These are phyloP conservation scores for Schoenoplectus tabernaemontani DNA, from an alignment of 202 grass and related monocot species.

Conservation along the genomic window DNA sequence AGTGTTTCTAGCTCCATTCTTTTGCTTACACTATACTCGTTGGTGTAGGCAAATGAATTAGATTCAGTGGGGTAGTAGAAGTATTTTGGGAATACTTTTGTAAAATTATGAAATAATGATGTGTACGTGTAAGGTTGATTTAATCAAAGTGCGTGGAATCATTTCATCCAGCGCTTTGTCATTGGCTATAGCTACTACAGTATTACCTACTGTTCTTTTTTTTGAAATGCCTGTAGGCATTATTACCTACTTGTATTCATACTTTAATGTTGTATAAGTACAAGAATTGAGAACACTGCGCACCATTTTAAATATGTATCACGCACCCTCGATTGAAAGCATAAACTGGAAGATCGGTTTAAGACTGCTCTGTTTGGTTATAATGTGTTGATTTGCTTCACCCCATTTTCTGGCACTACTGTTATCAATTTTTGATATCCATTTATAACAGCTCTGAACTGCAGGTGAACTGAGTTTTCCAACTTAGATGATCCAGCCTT, in stretches of 20 bases:
- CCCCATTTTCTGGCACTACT: background rate
- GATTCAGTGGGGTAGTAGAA: background rate
- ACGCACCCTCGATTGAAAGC: background rate
- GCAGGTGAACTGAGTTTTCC: background rate
- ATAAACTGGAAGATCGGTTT: background rate
- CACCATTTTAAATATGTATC: background rate
- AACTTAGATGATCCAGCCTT: background rate
- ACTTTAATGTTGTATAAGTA: too few relatives aligned
- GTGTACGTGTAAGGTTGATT: background rate
- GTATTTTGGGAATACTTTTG: background rate
- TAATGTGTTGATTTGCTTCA: background rate
- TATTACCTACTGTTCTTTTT: too few relatives aligned
- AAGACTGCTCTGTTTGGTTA: background rate
- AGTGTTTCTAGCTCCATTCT: too few relatives aligned
- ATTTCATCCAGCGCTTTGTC: background rate
- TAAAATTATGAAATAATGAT: background rate
- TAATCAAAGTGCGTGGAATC: background rate
- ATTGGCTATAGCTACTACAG: too few relatives aligned
- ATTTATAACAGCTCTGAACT: background rate
- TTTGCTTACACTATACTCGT: too few relatives aligned
- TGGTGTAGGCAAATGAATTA: background rate
- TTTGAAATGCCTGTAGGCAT: too few relatives aligned
- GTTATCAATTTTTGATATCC: background rate
- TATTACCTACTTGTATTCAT: too few relatives aligned
- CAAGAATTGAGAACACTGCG: background rate